These are phyloP conservation scores for Papilionanthe hybrid DNA, from an alignment of 116 monocot genomes.

Conservation along the genomic window DNA sequence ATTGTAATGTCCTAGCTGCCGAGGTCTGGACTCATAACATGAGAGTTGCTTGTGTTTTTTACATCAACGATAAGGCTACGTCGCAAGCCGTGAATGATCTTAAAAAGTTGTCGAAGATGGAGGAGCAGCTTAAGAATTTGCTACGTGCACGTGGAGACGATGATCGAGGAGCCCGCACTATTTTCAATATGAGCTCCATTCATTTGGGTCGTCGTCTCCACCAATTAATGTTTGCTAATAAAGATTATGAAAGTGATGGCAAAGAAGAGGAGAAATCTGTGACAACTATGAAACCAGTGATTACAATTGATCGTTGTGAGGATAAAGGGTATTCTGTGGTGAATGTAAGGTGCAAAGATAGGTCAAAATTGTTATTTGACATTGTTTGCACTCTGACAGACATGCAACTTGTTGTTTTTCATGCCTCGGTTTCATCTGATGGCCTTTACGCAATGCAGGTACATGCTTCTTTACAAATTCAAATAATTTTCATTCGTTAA, in stretches of 20 bases:
- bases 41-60: slow-evolving; percentile 74
- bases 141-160: slow-evolving; percentile 41
- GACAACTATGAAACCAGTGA: slow-evolving; percentile 31
- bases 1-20: slow-evolving; percentile 73
- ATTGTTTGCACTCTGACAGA: slow-evolving; percentile 84
- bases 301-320: slow-evolving; percentile 66
- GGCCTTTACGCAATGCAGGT: slow-evolving; percentile 69
- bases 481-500: background rate
- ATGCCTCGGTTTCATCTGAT: slow-evolving; percentile 78
- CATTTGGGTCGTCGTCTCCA: slow-evolving; percentile 85
- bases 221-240: slow-evolving; percentile 81
- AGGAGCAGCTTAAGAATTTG: slow-evolving; percentile 61
- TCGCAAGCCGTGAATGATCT: slow-evolving; percentile 44
- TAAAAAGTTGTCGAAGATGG: slow-evolving; percentile 42
- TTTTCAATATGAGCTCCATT: slow-evolving; percentile 45
- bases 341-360: slow-evolving; percentile 64
- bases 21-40: slow-evolving; percentile 90
- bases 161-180: slow-evolving; percentile 38
- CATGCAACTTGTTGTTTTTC: slow-evolving; percentile 84
- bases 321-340: slow-evolving; percentile 83
- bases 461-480: background rate
- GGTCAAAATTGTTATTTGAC: slow-evolving; percentile 73
- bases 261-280: slow-evolving; percentile 12
- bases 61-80: slow-evolving; percentile 68
- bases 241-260: slow-evolving; percentile 45